These are phyloP conservation scores for Apodospora peruviana DNA, from an alignment of 495 filamentous ascomycete species.

Conservation along the genomic window DNA sequence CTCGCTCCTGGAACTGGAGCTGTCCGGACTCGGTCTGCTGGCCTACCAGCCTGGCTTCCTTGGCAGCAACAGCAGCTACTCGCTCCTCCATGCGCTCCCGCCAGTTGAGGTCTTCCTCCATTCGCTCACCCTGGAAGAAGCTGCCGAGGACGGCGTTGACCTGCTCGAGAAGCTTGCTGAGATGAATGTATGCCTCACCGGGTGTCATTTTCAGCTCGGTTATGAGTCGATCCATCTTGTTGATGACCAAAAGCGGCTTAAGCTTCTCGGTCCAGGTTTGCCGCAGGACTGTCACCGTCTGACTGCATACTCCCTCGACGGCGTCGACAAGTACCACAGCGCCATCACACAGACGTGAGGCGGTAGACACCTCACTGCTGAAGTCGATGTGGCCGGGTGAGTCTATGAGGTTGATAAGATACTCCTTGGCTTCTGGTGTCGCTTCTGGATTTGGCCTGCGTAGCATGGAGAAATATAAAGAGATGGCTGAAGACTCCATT, in stretches of 20 bases:
- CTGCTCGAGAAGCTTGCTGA: conserved; percentile 87
- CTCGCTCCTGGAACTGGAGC: conserved; percentile 77
- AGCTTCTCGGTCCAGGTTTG: conserved; percentile 96
- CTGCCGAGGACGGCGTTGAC: conserved; percentile 96
- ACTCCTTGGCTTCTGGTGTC: conserved; percentile 69
- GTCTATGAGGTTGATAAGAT: conserved; percentile 96
- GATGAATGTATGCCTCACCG: conserved; percentile 78
- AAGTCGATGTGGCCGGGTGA: conserved; percentile 98
- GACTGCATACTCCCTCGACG: conserved; percentile 95
- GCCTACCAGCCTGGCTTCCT: conserved; percentile 41
- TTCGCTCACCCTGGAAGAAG: conserved; percentile 96
- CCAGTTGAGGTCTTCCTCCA: conserved; percentile 98
- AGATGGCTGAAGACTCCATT: conserved; percentile 99
- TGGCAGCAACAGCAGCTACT: conserved; percentile 54
- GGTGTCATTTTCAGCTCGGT: conserved; percentile 92
- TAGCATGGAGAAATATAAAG: conserved; percentile 89
- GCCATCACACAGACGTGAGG: conserved; percentile 90
- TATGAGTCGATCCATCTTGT: conserved; percentile 94
- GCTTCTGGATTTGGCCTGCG: conserved; percentile 60
- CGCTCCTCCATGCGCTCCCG: conserved; percentile 85
- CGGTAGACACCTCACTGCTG: conserved; percentile 95
- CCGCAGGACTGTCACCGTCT: conserved; percentile 93
- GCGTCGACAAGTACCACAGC: conserved; percentile 96
- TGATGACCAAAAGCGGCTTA: conserved; percentile 90
- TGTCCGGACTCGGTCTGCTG: conserved; percentile 49